Evolutionary conservation across 371 early-diverging fungal genomes (phyloP).

Genomic region (Mucor piriformis): DNA sequence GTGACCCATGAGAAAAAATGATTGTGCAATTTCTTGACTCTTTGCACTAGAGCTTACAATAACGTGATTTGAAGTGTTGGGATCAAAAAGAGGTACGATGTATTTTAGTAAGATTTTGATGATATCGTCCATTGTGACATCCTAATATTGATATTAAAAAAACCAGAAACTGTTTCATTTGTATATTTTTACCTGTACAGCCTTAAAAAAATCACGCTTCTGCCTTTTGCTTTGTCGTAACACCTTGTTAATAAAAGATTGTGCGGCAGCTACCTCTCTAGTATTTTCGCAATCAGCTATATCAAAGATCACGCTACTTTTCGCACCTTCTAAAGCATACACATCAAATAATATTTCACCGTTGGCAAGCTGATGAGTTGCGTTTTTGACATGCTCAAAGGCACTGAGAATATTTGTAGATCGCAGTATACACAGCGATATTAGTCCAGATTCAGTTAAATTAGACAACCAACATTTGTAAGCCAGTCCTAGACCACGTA

Average conservation of each 20-base stretch:
- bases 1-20: conserved; percentile 19
- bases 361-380: conserved; percentile 42
- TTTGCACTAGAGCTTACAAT: conserved; percentile 47
- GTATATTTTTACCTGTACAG: conserved; percentile 16
- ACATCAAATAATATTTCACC: conserved; percentile 36
- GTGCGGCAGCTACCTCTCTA: conserved; percentile 45
- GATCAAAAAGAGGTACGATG: conserved; percentile 42
- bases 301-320: conserved; percentile 56
- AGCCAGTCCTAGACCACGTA: conserved; percentile 62
- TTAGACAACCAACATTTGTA: conserved; percentile 48
- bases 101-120: conserved; percentile 27
- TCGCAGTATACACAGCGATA: conserved; percentile 49
- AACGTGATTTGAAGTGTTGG: conserved; percentile 46
- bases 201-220: conserved; percentile 42
- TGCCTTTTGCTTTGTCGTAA: conserved; percentile 45
- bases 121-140: conserved; percentile 41
- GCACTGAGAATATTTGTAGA: conserved; percentile 56
- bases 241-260: conserved; percentile 52
- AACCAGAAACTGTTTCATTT: background rate
- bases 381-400: conserved; percentile 41
- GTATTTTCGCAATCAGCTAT: conserved; percentile 55
- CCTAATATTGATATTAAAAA: conserved; percentile 1
- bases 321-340: conserved; percentile 56
- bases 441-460: conserved; percentile 45
- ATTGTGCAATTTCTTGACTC: conserved; percentile 31